Evolutionary conservation across 805 yeast species (phyloP), one percentile per base, ranked within the genome.

Genomic region (Ogataea neopini): DNA sequence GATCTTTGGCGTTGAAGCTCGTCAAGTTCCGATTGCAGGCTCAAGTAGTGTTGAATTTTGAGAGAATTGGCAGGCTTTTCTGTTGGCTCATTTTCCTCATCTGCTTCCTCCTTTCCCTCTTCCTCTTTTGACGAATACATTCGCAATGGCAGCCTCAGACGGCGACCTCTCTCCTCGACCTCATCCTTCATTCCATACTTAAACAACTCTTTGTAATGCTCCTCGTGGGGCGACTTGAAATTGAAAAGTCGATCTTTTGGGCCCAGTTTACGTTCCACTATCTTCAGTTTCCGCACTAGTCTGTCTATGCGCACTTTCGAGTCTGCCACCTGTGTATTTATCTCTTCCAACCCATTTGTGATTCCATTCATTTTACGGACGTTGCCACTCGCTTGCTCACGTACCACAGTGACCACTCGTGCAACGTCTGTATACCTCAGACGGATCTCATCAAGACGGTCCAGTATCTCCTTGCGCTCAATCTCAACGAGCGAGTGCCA

Each of bases 151-250:
- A 38, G 42, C 17, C 42, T 20, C 42, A 28, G 15, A 3, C 17
- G 17, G 30, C 42, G 20, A 3, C 34, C 42, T 18, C 41, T 47
- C 46, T 47, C 43, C 22, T 47, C 30, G 19, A 29, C 54, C 40
- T 52, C 57, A 34, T 49, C 52, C 48, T 55, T 45, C 64, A 59
- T 60, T 8, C 58, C 68, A 47, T 52, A 57, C 8, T 56, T 59
- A 47, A 67, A 71, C 17, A 78, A 51, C 4, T 63, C 59, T 3
- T 74, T 74, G 57, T 74, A 78, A 53, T 77, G 81, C 14, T 58
- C 58, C 48, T 66, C 63, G 58, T 76, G 74, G 1, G 74, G 65
- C 6, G 71, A 64, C 17, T 66, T 62, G 3, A 61, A 49, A 11
- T 64, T 58, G 22, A 71, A 63, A 13, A 75, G 58, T 35, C 74